Evolutionary conservation across 176 grass and related monocot species (phyloP).

Genomic region (Otatea glauca): DNA sequence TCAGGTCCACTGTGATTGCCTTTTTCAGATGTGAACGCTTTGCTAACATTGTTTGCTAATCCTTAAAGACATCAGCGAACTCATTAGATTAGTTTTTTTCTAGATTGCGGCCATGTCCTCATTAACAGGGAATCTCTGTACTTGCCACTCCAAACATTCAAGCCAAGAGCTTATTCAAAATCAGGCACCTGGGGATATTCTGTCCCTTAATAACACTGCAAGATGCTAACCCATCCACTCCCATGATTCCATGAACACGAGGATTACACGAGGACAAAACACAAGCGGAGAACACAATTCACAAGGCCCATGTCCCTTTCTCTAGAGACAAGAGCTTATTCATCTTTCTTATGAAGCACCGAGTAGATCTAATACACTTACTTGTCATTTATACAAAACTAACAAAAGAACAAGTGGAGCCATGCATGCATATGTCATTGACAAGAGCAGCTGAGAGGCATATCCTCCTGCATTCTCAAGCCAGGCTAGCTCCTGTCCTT

Average conservation of each 20-base stretch:
- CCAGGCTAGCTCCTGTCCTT: neutral
- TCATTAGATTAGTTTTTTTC: slow-evolving; percentile 6
- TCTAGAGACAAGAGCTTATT: slow-evolving; percentile 19
- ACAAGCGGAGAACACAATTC: slow-evolving; percentile 33
- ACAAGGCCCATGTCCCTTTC: slow-evolving; percentile 4
- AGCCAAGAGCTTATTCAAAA: slow-evolving; percentile 20
- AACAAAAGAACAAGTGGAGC: neutral
- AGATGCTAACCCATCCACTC: slow-evolving; percentile 35
- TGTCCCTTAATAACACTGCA: too few species aligned
- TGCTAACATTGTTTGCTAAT: neutral
- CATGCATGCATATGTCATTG: slow-evolving; percentile 12
- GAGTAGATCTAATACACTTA: neutral
- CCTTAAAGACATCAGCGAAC: neutral
- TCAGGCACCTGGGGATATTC: slow-evolving; percentile 31
- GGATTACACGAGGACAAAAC: slow-evolving; percentile 36
- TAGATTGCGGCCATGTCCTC: neutral
- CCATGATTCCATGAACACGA: slow-evolving; percentile 46
- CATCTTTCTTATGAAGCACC: neutral
- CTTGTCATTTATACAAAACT: slow-evolving; percentile 21
- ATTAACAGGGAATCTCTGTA: slow-evolving; percentile 3
- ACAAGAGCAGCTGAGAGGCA: neutral
- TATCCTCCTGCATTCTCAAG: slow-evolving; percentile 4
- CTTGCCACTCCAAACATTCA: neutral
- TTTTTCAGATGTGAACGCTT: neutral
- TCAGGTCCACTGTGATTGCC: neutral